Evolutionary conservation across 805 yeast genomes (phyloP).

Genomic region (Candida khao-thaluensis): DNA sequence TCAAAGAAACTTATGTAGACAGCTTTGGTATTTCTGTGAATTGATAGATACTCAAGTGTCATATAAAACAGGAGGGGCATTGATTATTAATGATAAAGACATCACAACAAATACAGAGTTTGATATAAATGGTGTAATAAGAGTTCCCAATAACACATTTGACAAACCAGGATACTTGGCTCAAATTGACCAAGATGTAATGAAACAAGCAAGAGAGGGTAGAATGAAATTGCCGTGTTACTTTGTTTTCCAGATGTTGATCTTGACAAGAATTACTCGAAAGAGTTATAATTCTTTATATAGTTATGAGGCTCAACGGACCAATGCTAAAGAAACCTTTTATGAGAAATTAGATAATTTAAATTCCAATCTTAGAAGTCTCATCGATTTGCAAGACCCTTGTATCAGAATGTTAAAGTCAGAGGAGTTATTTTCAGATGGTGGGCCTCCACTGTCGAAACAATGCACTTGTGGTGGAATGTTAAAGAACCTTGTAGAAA

Average conservation of each 20-base stretch:
- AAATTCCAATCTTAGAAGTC: constrained; percentile 12
- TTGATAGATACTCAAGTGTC: constrained; percentile 26
- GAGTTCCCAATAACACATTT: neutral
- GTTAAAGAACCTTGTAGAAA: neutral
- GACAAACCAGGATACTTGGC: constrained; percentile 10
- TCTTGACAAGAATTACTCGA: constrained; percentile 23
- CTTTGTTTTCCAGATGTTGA: neutral
- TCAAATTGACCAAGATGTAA: neutral
- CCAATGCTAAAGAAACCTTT: constrained; percentile 13
- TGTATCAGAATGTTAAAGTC: neutral
- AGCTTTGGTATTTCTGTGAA: constrained; percentile 33
- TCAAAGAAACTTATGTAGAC: constrained; percentile 17
- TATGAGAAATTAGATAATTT: constrained; percentile 10
- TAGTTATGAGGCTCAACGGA: constrained; percentile 19
- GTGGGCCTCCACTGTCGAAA: neutral
- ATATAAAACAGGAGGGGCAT: constrained; percentile 30
- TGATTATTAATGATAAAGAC: constrained; percentile 22
- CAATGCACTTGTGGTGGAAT: constrained; percentile 4
- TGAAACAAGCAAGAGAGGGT: neutral
- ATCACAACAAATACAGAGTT: constrained; percentile 27
- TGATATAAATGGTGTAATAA: constrained; percentile 16
- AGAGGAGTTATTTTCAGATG: neutral
- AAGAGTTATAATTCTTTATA: constrained; percentile 25
- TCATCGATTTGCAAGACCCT: constrained; percentile 3
- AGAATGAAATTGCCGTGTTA: neutral